phyloP scores from a whole-genome alignment of 805 yeast genomes.

The Pichia gijzeniarum region DNA sequence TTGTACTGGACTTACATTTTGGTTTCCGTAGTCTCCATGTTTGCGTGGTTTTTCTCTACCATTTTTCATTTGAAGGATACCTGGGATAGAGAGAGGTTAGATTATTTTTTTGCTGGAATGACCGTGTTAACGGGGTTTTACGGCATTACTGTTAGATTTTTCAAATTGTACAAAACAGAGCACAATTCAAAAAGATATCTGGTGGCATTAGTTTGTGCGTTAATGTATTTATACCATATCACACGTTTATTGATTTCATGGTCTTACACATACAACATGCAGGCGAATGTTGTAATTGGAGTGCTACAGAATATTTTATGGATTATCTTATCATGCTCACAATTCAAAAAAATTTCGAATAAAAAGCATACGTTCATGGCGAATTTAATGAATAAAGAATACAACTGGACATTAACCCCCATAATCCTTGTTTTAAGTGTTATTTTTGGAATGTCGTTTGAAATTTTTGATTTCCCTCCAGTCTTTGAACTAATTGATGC shows the following conservation, averaged over 20 bases:
- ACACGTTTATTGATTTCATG: conserved; percentile 61
- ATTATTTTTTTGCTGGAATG: conserved; percentile 88
- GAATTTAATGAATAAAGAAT: conserved; percentile 24
- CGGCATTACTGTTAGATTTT: conserved; percentile 54
- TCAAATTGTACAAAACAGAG: conserved; percentile 44
- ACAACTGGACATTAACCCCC: conserved; percentile 47
- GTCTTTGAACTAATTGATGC: conserved; percentile 70
- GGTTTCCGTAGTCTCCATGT: conserved; percentile 60
- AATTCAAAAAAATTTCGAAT: conserved; percentile 23
- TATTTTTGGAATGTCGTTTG: conserved; percentile 76
- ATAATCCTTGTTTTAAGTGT: conserved; percentile 46
- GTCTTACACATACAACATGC: conserved; percentile 93
- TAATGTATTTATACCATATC: conserved; percentile 59
- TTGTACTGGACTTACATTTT: conserved; percentile 36
- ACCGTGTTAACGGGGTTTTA: conserved; percentile 79
- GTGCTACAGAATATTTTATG: conserved; percentile 60
- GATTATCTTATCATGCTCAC: conserved; percentile 32
- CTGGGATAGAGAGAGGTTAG: conserved; percentile 71
- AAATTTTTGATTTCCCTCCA: conserved; percentile 84
- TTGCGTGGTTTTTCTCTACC: conserved; percentile 84
- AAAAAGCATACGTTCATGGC: conserved; percentile 12
- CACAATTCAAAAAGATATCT: conserved; percentile 25
- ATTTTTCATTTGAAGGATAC: conserved; percentile 87
- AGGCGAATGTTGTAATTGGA: conserved; percentile 77
- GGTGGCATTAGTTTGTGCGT: conserved; percentile 37